Conservation (phyloP, 352 stramenopile genomes). For the Phytophthora macrochlamydospora region DNA sequence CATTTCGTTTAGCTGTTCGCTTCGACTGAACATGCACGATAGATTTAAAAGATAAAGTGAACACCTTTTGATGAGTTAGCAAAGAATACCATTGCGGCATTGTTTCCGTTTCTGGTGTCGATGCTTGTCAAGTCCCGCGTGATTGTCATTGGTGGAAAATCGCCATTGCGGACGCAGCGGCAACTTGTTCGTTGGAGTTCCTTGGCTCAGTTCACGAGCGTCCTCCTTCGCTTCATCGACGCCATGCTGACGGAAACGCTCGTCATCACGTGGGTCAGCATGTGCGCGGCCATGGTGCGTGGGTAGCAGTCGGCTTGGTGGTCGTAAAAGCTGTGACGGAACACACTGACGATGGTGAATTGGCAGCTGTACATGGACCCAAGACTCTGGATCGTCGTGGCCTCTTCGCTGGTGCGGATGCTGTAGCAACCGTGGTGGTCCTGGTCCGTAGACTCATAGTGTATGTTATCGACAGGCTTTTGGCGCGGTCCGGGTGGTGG, state of each 20-base stretch:
- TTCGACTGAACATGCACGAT: too few species aligned
- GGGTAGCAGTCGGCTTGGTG: not conserved
- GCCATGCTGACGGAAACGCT: slow-evolving; percentile 65
- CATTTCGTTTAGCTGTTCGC: not conserved
- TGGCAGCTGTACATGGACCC: slow-evolving; percentile 60
- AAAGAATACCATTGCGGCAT: too few species aligned
- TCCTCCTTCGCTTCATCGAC: not conserved
- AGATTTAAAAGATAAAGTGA: not conserved
- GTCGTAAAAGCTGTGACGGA: not conserved
- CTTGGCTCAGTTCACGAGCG: not conserved
- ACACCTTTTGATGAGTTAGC: not conserved
- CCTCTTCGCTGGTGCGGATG: slow-evolving; percentile 56
- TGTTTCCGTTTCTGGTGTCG: too few species aligned
- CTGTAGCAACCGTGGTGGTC: not conserved
- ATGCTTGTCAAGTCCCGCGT: not conserved
- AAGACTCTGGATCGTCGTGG: slow-evolving; percentile 65
- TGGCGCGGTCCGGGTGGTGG: slow-evolving; percentile 44
- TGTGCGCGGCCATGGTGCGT: slow-evolving; percentile 67
- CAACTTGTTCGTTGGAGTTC: too few species aligned
- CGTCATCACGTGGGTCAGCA: slow-evolving; percentile 59
- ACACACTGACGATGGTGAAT: slow-evolving; percentile 9
- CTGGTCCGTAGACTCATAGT: not conserved
- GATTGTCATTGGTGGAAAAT: slow-evolving; percentile 13
- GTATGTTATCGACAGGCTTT: slow-evolving; percentile 41
- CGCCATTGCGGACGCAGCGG: not conserved